A percentile compares a stretch with the other conserved stretches of the same genome.
These are phyloP conservation scores for Aspergillus biplanus DNA, from an alignment of 495 filamentous ascomycete species.

Conservation along the genomic window DNA sequence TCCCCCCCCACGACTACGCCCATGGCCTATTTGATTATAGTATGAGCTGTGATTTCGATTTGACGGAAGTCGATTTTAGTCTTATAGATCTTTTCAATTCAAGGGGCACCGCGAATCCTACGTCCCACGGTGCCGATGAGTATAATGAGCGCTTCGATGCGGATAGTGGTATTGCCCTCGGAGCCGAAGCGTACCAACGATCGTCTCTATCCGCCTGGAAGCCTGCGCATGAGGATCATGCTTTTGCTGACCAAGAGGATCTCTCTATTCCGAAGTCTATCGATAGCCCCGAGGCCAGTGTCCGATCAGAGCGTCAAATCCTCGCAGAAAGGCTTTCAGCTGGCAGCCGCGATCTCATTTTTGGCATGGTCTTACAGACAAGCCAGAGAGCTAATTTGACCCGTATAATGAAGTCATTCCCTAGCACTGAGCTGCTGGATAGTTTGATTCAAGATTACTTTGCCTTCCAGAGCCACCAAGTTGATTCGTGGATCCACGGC, in stretches of 20 bases:
- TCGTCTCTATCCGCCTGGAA: conserved; percentile 59
- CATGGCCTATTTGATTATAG: conserved; percentile 37
- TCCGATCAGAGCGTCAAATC: conserved; percentile 27
- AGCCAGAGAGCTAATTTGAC: conserved; percentile 48
- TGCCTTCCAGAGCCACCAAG: conserved; percentile 48
- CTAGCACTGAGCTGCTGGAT: conserved; percentile 60
- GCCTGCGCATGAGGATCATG: conserved; percentile 53
- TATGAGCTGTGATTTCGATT: conserved; percentile 57
- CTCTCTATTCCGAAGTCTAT: conserved; percentile 51
- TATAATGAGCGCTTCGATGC: conserved; percentile 24
- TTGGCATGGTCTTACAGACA: conserved; percentile 60
- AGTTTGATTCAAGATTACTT: conserved; percentile 64
- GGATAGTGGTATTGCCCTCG: conserved; percentile 35
- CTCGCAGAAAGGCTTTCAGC: conserved; percentile 43
- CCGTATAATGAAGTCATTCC: conserved; percentile 61
- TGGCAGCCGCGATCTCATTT: conserved; percentile 56
- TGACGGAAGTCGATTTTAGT: conserved; percentile 64
- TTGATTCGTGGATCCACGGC: conserved; percentile 61
- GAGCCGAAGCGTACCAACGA: conserved; percentile 43
- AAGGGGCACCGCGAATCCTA: conserved; percentile 36
- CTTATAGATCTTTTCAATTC: conserved; percentile 61
- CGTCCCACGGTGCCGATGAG: conserved; percentile 18
- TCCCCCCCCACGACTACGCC: conserved; percentile 30
- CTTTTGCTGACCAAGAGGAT: conserved; percentile 56
- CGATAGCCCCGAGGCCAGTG: conserved; percentile 33